Percentiles rank a stretch among this genome's conserved stretches.
Conservation (phyloP, 306 rosid genomes). For the Pterocarpus macrocarpus region DNA sequence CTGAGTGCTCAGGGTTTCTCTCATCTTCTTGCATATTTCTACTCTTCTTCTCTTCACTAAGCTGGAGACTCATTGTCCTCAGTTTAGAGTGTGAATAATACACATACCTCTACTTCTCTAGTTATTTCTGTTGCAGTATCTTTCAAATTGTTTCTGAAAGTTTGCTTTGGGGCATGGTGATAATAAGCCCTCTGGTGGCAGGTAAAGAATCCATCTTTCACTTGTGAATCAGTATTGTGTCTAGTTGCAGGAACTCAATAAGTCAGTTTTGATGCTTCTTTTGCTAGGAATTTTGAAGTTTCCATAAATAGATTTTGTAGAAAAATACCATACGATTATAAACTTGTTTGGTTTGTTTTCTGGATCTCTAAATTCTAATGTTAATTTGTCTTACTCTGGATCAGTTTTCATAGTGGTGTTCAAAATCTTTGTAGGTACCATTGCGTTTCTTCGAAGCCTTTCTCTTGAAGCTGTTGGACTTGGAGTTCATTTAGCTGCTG, state of each 20-base stretch:
- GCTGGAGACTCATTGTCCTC: too few relatives aligned
- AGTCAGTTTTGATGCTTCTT: slow-evolving; percentile 28
- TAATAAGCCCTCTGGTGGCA: slow-evolving; percentile 2
- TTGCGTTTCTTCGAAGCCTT: slow-evolving; percentile 95
- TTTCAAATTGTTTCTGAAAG: too few relatives aligned
- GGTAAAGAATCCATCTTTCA: neutral
- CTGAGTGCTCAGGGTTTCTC: too few relatives aligned
- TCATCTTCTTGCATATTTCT: too few relatives aligned
- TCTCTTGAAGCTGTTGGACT: slow-evolving; percentile 98
- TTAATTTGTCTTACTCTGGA: slow-evolving; percentile 11
- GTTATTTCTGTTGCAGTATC: too few relatives aligned
- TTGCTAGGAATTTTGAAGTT: slow-evolving; percentile 25
- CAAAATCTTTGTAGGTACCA: slow-evolving; percentile 66
- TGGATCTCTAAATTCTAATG: slow-evolving; percentile 10
- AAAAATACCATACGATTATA: slow-evolving; percentile 29
- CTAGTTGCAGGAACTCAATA: slow-evolving; percentile 4
- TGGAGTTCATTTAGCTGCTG: slow-evolving; percentile 98
- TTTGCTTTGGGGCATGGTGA: neutral
- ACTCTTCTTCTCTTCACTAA: too few relatives aligned
- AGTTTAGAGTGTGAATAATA: too few relatives aligned
- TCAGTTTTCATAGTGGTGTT: slow-evolving; percentile 25
- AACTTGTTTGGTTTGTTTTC: slow-evolving; percentile 20
- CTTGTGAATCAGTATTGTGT: slow-evolving; percentile 14
- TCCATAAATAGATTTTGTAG: neutral
- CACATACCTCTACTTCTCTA: too few relatives aligned